Evolutionary conservation across 805 yeast species (phyloP), one percentile per base, ranked within the genome.

Genomic region (Candida schatavii): DNA sequence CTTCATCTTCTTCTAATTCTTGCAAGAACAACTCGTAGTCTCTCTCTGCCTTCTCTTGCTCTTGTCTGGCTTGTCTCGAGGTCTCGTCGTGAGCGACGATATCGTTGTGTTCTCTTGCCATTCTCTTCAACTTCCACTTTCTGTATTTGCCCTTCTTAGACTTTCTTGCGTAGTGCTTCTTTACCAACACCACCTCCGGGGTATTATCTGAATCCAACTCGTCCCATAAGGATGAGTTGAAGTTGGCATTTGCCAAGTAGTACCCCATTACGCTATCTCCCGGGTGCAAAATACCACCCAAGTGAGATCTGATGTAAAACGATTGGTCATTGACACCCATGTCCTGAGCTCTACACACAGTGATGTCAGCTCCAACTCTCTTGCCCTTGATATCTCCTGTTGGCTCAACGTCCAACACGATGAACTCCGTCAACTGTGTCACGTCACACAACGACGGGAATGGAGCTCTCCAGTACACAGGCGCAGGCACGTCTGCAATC

Each of bases 201-300:
- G 82, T 66, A 49, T 82, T 81, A 45, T 74, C 76, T 6, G 74
- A 64, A 40, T 75, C 80, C 42, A 85, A 62, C 19, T 75, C 61
- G 54, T 90, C 97, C 81, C 87, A 90, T 44, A 88, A 67, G 14
- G 84, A 93, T 36, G 88, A 83, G 70, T 93, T 93, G 68, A 85
- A 88, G 63, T 91, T 93, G 37, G 96, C 76, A 59, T 88, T 89
- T 30, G 82, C 72, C 40, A 90, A 70, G 64, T 78, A 91, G 65
- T 90, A 95, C 41, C 99, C 99, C 78, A 91, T 68, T 17, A 81
- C 96, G 11, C 93, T 83, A 62, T 93, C 99, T 53, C 99, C 99
- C 3, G 98, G 95, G 62, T 93, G 97, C 56, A 93, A 74, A 51
- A 93, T 80, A 46, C 85, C 97, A 50, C 99, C 99, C 37, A 93